Conservation (phyloP, 179 eudicot species). For the Pouteria campechiana region DNA sequence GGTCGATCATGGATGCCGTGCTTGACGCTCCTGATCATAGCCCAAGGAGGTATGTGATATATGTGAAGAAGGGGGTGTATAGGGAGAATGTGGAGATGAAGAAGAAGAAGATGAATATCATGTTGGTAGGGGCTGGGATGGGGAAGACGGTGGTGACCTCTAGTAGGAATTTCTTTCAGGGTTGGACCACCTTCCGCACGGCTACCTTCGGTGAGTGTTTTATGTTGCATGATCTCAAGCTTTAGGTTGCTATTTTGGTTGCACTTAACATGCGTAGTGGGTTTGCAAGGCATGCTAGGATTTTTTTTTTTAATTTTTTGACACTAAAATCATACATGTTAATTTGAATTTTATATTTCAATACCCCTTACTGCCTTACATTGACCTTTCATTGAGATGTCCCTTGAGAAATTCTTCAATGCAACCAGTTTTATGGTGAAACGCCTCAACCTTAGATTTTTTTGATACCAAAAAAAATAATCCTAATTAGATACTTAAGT, state of each 20-base stretch:
- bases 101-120: constrained; percentile 76
- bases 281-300: too few relatives aligned
- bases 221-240: not conserved
- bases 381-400: too few relatives aligned
- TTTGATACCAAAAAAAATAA: too few relatives aligned
- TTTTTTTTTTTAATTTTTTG: not conserved
- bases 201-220: constrained; percentile 68
- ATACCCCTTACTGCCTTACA: too few relatives aligned
- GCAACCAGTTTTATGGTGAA: too few relatives aligned
- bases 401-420: too few relatives aligned
- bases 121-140: constrained; percentile 84
- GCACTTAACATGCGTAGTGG: too few relatives aligned
- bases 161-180: constrained; percentile 73
- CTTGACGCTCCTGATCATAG: constrained; percentile 55
- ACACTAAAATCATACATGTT: not conserved
- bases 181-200: constrained; percentile 88
- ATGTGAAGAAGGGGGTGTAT: constrained; percentile 79
- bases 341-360: not conserved
- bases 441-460: too few relatives aligned
- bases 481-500: too few relatives aligned
- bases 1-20: constrained; percentile 52
- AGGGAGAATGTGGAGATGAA: constrained; percentile 75
- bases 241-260: too few relatives aligned
- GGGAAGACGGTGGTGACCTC: constrained; percentile 62
- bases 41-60: constrained; percentile 47